phyloP scores from a whole-genome alignment of 176 grass and related monocot species.

The Rhynchospora breviuscula region DNA sequence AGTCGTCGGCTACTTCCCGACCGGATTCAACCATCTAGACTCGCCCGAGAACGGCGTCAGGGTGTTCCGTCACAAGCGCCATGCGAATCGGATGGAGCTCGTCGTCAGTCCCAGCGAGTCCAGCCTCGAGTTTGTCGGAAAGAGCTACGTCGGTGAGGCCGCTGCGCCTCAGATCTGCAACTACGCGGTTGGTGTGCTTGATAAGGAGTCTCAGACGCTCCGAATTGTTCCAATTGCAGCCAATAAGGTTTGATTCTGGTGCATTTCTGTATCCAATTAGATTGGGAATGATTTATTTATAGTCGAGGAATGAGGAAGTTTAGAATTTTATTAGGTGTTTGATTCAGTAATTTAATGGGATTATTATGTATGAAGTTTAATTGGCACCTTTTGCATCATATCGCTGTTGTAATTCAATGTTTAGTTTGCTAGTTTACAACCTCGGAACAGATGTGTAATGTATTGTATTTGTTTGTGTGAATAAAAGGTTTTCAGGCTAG shows the following conservation, averaged over 20 bases:
- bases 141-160: slow-evolving; percentile 70
- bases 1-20: slow-evolving; percentile 74
- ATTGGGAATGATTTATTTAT: neutral
- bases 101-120: slow-evolving; percentile 35
- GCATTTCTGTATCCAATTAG: neutral
- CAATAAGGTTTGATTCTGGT: slow-evolving; percentile 47
- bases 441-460: neutral
- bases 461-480: slow-evolving; percentile 17
- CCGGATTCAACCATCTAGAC: slow-evolving; percentile 54
- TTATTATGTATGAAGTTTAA: neutral
- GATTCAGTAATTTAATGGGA: neutral
- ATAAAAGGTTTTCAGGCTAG: slow-evolving; percentile 78
- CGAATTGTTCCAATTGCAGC: slow-evolving; percentile 61
- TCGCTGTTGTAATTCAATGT: neutral
- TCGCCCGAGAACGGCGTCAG: neutral
- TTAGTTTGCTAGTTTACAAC: neutral
- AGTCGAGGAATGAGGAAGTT: too few species aligned
- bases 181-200: slow-evolving; percentile 73
- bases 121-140: slow-evolving; percentile 63
- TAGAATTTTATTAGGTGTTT: neutral
- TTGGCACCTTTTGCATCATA: neutral
- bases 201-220: slow-evolving; percentile 70
- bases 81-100: slow-evolving; percentile 52
- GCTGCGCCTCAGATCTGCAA: slow-evolving; percentile 48
- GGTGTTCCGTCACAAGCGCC: slow-evolving; percentile 37